Conservation (phyloP, 129 eudicot genomes). For the Daucus carota region DH1_v3.0 NC_030383.2:42110501-42111000, state of each 20-base stretch:
- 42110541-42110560: neutral
- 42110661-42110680: slow-evolving; percentile 88
- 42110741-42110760: slow-evolving; percentile 88
- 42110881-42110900: slow-evolving; percentile 74
- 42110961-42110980: slow-evolving; percentile 1
- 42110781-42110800: neutral
- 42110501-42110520: neutral
- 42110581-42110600: neutral
- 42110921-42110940: slow-evolving; percentile 96
- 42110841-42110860: neutral
- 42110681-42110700: slow-evolving; percentile 98
- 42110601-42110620: neutral
- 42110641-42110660: slow-evolving; percentile 91
- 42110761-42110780: slow-evolving; percentile 69
- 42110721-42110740: slow-evolving; percentile 82
- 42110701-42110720: slow-evolving; percentile 85
- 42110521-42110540: neutral
- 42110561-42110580: neutral
- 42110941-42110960: slow-evolving; percentile 70
- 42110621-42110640: slow-evolving; percentile 91
- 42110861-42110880: neutral
- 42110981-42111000: neutral
- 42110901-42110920: slow-evolving; percentile 70
- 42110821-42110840: neutral
- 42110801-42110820: neutral